These are phyloP conservation scores for Fraxinus sp. DNA, from an alignment of 305 asterid genomes.

Conservation along the genomic window DNA sequence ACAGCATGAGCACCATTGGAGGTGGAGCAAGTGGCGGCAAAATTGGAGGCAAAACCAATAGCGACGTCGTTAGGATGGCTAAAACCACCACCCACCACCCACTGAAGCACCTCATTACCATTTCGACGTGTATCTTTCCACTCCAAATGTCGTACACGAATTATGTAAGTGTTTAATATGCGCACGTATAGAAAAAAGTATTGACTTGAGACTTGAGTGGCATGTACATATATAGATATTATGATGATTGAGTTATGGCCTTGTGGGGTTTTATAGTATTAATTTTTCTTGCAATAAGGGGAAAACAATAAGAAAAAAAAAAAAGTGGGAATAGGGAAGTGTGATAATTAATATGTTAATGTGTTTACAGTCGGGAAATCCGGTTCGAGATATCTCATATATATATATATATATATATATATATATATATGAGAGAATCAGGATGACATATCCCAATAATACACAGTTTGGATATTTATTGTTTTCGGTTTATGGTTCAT, in stretches of 20 bases:
- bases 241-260: constrained; percentile 6
- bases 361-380: constrained; percentile 18
- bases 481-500: too few relatives aligned
- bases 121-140: constrained; percentile 5
- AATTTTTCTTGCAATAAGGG: background rate
- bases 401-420: background rate
- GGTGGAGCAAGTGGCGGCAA: constrained; percentile 50
- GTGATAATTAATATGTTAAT: background rate
- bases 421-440: constrained; percentile 39
- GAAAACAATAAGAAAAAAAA: background rate
- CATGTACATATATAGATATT: constrained; percentile 8
- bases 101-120: constrained; percentile 18
- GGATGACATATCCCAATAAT: constrained; percentile 31
- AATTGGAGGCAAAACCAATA: constrained; percentile 41
- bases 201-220: background rate
- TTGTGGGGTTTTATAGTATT: background rate
- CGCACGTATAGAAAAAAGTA: background rate
- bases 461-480: background rate
- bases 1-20: constrained; percentile 45
- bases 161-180: background rate
- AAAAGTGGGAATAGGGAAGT: constrained; percentile 7
- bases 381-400: constrained; percentile 19
- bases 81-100: constrained; percentile 45
- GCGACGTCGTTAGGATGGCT: constrained; percentile 31
- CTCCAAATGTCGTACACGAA: constrained; percentile 18